Evolutionary conservation across 1,284 basidiomycete species (phyloP).

Genomic region (Macrocybe sp.): DNA sequence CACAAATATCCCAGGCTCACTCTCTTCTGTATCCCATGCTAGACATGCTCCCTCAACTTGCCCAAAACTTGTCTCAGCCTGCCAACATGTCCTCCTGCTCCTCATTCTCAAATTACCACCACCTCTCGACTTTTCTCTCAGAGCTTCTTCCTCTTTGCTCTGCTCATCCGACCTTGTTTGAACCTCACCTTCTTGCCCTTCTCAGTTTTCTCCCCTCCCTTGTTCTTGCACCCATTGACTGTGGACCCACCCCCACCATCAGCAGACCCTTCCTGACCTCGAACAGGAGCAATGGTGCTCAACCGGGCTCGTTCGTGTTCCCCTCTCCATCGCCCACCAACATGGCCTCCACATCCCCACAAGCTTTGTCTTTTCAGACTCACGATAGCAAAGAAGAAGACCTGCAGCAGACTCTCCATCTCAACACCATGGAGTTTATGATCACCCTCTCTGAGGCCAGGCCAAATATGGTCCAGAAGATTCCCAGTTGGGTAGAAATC

Average conservation of each 20-base stretch:
- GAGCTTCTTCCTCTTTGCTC: constrained; percentile 70
- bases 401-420: constrained; percentile 49
- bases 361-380: constrained; percentile 11
- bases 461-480: constrained; percentile 59
- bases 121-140: constrained; percentile 59
- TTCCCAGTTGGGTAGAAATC: constrained; percentile 60
- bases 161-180: constrained; percentile 62
- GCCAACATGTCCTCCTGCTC: constrained; percentile 15
- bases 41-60: constrained; percentile 54
- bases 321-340: constrained; percentile 33
- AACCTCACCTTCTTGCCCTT: constrained; percentile 56
- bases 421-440: constrained; percentile 73
- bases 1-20: constrained; percentile 52
- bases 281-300: constrained; percentile 11
- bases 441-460: constrained; percentile 66
- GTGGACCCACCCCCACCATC: constrained; percentile 71
- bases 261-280: constrained; percentile 53
- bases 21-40: constrained; percentile 63
- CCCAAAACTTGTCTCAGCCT: constrained; percentile 33
- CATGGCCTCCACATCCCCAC: constrained; percentile 4
- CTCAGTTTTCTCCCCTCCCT: constrained; percentile 63
- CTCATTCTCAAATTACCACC: constrained; percentile 27
- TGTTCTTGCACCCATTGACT: constrained; percentile 58
- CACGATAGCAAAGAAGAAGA: constrained; percentile 21
- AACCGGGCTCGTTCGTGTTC: constrained; percentile 45